These are phyloP conservation scores for Tuber brumale DNA, from an alignment of 495 filamentous ascomycete species.

Conservation along the genomic window DNA sequence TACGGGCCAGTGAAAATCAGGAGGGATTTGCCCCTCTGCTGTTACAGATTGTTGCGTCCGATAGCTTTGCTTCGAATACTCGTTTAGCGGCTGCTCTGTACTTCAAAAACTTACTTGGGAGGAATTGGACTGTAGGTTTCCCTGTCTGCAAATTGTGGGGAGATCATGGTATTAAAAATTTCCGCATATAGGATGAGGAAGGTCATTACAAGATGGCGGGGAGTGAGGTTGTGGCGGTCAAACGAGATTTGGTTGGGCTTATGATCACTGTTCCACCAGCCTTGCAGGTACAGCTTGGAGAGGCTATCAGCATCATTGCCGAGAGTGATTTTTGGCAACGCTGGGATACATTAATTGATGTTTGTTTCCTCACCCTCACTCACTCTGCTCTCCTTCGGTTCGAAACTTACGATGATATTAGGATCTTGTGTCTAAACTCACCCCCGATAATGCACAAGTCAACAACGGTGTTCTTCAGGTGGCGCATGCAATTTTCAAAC, in stretches of 20 bases:
- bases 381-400: neutral
- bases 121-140: slow-evolving; percentile 67
- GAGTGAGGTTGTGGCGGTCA: slow-evolving; percentile 79
- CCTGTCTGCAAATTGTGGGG: slow-evolving; percentile 8
- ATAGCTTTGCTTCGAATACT: slow-evolving; percentile 60
- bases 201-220: slow-evolving; percentile 77
- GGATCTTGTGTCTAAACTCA: slow-evolving; percentile 84
- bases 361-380: slow-evolving; percentile 40
- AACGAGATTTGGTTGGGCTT: slow-evolving; percentile 84
- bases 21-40: slow-evolving; percentile 80
- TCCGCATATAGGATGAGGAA: slow-evolving; percentile 65
- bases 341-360: slow-evolving; percentile 88
- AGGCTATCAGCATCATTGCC: slow-evolving; percentile 92
- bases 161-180: slow-evolving; percentile 16
- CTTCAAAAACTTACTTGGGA: slow-evolving; percentile 96
- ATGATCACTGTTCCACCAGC: slow-evolving; percentile 86
- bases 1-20: slow-evolving; percentile 68
- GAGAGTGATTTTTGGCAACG: slow-evolving; percentile 94
- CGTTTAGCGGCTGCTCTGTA: slow-evolving; percentile 85
- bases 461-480: slow-evolving; percentile 95
- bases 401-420: slow-evolving; percentile 35
- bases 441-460: slow-evolving; percentile 63
- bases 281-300: slow-evolving; percentile 89
- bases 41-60: slow-evolving; percentile 76
- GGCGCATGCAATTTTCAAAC: slow-evolving; percentile 93